phyloP scores from a whole-genome alignment of 352 stramenopile species.

The Phytophthora agathidicida region DNA sequence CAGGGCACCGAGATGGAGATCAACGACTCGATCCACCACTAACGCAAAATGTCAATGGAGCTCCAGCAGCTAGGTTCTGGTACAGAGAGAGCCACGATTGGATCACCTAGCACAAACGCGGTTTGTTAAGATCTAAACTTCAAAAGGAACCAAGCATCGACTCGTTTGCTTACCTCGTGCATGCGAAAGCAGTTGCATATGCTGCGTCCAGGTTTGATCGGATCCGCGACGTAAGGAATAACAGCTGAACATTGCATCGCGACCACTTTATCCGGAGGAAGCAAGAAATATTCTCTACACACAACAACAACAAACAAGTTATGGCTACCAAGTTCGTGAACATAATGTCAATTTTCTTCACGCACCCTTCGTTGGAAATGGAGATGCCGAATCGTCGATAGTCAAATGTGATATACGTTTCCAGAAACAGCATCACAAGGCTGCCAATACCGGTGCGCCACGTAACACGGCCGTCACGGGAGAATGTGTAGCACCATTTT shows the following conservation, averaged over 20 bases:
- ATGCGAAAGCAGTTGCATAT: slow-evolving; percentile 88
- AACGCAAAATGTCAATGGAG: slow-evolving; percentile 32
- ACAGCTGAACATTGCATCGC: slow-evolving; percentile 46
- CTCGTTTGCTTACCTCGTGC: slow-evolving; percentile 54
- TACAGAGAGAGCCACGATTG: slow-evolving; percentile 54
- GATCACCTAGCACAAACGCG: slow-evolving; percentile 33
- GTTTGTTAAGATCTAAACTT: slow-evolving; percentile 2
- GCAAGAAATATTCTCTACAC: slow-evolving; percentile 73
- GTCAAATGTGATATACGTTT: slow-evolving; percentile 88
- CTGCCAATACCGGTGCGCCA: slow-evolving; percentile 80
- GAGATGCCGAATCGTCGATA: slow-evolving; percentile 83
- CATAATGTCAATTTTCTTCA: not conserved
- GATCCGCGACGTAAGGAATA: slow-evolving; percentile 74
- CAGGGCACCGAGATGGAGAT: not conserved
- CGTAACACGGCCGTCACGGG: slow-evolving; percentile 53
- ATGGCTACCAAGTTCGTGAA: not conserved
- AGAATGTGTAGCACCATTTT: slow-evolving; percentile 75
- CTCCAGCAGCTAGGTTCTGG: slow-evolving; percentile 41
- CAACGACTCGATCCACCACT: slow-evolving; percentile 8
- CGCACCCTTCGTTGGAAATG: slow-evolving; percentile 72
- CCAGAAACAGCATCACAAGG: slow-evolving; percentile 78
- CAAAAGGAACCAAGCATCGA: not conserved
- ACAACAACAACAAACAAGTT: slow-evolving; percentile 2
- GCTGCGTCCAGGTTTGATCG: slow-evolving; percentile 65
- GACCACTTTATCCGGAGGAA: slow-evolving; percentile 52